These are phyloP conservation scores for Tylopilus vinaceipallidus DNA, from an alignment of 768 basidiomycete species.

Conservation along the genomic window DNA sequence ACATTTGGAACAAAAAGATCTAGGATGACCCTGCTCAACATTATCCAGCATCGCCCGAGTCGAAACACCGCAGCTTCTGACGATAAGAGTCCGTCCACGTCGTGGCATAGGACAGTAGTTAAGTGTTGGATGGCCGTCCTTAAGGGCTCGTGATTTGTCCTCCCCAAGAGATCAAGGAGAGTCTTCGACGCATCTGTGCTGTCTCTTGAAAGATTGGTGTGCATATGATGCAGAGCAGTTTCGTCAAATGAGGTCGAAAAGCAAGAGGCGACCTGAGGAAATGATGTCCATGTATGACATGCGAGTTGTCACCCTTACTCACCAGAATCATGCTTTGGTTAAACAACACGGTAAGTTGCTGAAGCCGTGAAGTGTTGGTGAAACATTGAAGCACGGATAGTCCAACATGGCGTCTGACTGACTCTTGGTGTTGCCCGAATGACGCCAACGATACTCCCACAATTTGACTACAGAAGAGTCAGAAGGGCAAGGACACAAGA, in stretches of 20 bases:
- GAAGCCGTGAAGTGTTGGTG: conserved; percentile 36
- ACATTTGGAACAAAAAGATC: conserved; percentile 77
- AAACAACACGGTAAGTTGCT: conserved; percentile 42
- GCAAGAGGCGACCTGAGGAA: conserved; percentile 41
- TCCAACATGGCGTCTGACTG: conserved; percentile 38
- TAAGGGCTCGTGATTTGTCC: conserved; percentile 35
- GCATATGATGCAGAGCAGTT: conserved; percentile 15
- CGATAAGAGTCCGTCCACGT: conserved; percentile 15
- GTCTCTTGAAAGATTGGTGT: neutral
- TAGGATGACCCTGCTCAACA: conserved; percentile 56
- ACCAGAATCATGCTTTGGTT: conserved; percentile 44
- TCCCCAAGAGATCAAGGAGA: conserved; percentile 33
- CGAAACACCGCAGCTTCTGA: conserved; percentile 29
- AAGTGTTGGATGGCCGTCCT: conserved; percentile 34
- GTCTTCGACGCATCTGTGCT: conserved; percentile 20
- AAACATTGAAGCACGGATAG: conserved; percentile 41
- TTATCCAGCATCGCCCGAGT: conserved; percentile 57
- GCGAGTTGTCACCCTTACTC: conserved; percentile 12
- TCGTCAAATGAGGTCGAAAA: conserved; percentile 42
- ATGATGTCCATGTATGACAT: conserved; percentile 4
- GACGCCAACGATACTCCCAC: conserved; percentile 38
- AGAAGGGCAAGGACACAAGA: neutral
- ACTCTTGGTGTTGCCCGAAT: conserved; percentile 37
- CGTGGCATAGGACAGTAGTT: conserved; percentile 21
- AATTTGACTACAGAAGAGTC: conserved; percentile 38